These are phyloP conservation scores for Kodamaea sagamina DNA, from an alignment of 805 yeast species.

Conservation along the genomic window DNA sequence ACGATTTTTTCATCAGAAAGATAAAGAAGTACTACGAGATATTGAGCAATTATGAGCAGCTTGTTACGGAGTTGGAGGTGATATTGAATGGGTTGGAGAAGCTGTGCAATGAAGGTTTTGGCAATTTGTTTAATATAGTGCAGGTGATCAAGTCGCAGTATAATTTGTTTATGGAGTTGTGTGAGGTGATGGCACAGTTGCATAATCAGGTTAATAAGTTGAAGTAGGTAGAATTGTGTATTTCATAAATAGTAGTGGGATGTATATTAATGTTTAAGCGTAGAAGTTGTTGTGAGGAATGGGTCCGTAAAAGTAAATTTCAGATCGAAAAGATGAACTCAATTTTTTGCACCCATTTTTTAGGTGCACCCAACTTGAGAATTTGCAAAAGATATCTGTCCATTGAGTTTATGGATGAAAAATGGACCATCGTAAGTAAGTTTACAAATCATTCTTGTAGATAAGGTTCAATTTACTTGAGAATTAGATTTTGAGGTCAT, in stretches of 20 bases:
- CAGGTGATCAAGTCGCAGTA: constrained; percentile 69
- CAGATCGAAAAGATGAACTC: too few species aligned
- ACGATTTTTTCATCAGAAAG: constrained; percentile 53
- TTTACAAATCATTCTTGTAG: too few species aligned
- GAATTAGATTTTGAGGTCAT: too few species aligned
- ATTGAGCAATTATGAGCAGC: constrained; percentile 58
- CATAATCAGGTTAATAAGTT: constrained; percentile 44
- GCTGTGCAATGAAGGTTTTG: constrained; percentile 41
- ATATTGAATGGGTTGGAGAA: constrained; percentile 48
- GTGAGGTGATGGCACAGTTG: constrained; percentile 70
- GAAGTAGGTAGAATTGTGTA: constrained; percentile 1
- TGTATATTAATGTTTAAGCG: too few species aligned
- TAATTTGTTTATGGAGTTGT: constrained; percentile 68
- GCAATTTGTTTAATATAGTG: constrained; percentile 49
- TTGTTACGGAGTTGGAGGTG: constrained; percentile 61
- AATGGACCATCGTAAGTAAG: too few species aligned
- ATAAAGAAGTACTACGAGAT: constrained; percentile 51
- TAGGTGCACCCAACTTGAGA: too few species aligned
- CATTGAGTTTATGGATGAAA: too few species aligned
- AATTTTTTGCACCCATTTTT: neutral
- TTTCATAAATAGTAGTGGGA: neutral
- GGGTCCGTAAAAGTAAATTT: too few species aligned
- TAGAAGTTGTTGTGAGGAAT: neutral
- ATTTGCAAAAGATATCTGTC: too few species aligned
- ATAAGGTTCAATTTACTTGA: too few species aligned